Base-by-base conservation (phyloP, 768 basidiomycete species). In the Suillus ampliporus region DNA sequence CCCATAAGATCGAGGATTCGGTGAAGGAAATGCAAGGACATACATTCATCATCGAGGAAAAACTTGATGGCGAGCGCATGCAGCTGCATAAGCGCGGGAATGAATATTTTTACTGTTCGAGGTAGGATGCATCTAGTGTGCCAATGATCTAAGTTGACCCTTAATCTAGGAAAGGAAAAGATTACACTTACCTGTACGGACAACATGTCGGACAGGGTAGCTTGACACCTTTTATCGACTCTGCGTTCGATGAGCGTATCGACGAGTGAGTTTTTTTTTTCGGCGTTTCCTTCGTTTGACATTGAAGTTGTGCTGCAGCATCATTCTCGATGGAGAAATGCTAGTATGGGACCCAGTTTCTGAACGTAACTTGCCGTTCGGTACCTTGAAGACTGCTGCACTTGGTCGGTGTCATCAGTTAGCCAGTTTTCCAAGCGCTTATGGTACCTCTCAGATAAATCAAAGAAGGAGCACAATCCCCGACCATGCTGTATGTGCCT, bases 301-400 rank as follows among this genome's bases (percentile, higher is more conserved):
- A 31, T 38, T 71, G 34, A 71, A 28, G 38, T 57, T 8, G 2
- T 9, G 6, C 21, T 26, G 4, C 61, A 98, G 97, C 56, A 90
- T 97, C 68, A 93, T 99, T 52, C 76, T 99, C 15, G 97, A 99
- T 68, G 97, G 97, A 0, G 97, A 99, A 74, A 99, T 99, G 97
- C 79, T 99, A 37, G 97, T 98, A 3, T 99, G 92, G 92, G 97
- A 99, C 75, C 97, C 97, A 0, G 81, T 91, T 4, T 89, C 93
- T 1, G 89, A 91, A 68, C 87, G 92, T 23, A 92, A 94, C 70
- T 79, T 97, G 21, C 94, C 97, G 0, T 99, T 99, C 65, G 97
- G 97, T 2, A 92, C 88, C 0, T 79, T 99, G 56, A 99, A 99
- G 77, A 93, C 95, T 0, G 94, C 95, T 47, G 96, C 96, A 0